Conservation (phyloP, 1,284 basidiomycete species). For the Ceratobasidium sp. region DNA sequence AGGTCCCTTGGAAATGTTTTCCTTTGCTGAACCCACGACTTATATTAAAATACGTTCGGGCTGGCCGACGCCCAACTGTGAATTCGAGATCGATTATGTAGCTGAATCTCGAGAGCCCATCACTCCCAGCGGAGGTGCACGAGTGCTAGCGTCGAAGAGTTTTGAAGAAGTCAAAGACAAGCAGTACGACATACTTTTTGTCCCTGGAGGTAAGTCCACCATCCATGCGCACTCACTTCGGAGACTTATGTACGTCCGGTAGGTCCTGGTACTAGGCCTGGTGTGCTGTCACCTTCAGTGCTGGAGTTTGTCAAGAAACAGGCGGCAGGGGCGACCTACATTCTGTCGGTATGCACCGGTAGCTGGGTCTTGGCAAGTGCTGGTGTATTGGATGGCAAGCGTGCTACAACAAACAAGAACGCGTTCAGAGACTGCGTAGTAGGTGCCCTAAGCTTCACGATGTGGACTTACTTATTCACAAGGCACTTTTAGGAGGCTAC, state of each 20-base stretch:
- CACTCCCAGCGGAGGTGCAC: slow-evolving; percentile 38
- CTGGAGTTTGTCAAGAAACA: slow-evolving; percentile 36
- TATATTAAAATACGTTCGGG: slow-evolving; percentile 31
- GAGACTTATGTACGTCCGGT: no score
- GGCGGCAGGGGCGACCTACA: slow-evolving; percentile 28
- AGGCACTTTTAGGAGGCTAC: slow-evolving; percentile 8
- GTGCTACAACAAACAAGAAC: slow-evolving; percentile 47
- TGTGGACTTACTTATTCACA: no score
- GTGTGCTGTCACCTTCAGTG: slow-evolving; percentile 18
- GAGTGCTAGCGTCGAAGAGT: slow-evolving; percentile 33
- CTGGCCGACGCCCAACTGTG: slow-evolving; percentile 30
- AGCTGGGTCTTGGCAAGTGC: slow-evolving; percentile 45
- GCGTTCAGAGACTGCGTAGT: slow-evolving; percentile 33
- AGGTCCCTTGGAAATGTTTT: slow-evolving; percentile 34
- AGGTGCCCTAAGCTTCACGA: neutral
- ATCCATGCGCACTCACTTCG: neutral
- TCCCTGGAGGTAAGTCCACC: slow-evolving; percentile 38
- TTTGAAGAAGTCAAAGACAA: slow-evolving; percentile 41
- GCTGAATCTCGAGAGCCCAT: slow-evolving; percentile 43
- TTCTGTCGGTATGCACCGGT: slow-evolving; percentile 48
- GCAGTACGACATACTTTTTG: slow-evolving; percentile 45
- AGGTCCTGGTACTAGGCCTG: slow-evolving; percentile 36
- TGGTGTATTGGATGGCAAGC: slow-evolving; percentile 45
- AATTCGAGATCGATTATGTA: slow-evolving; percentile 50
- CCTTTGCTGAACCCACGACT: slow-evolving; percentile 23